A percentile compares a stretch with the other conserved stretches of the same genome.
These are phyloP conservation scores for Neophaeococcomyces mojaviensis DNA, from an alignment of 2,329 filamentous ascomycete genomes.

Conservation along the genomic window DNA sequence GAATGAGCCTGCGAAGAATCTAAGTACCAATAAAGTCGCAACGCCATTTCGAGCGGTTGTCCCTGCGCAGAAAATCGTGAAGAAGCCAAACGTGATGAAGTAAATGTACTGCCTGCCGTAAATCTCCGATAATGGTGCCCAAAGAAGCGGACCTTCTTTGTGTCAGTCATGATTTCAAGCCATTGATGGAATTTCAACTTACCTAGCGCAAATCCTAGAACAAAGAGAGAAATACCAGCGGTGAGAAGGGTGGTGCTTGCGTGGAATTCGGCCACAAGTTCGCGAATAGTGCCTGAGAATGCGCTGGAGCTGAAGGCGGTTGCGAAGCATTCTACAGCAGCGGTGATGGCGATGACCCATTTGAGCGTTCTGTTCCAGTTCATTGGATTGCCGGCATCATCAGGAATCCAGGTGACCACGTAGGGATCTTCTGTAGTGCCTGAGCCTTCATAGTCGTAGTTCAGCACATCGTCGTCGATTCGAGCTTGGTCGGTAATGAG, in stretches of 20 bases:
- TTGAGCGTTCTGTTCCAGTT: constrained; percentile 50
- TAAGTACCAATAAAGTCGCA: constrained; percentile 54
- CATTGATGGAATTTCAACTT: too few relatives aligned
- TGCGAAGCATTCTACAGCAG: constrained; percentile 59
- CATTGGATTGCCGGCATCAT: constrained; percentile 62
- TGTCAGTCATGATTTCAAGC: too few relatives aligned
- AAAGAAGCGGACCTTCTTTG: constrained; percentile 57
- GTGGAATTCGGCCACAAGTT: constrained; percentile 46
- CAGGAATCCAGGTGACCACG: constrained; percentile 58
- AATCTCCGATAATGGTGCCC: constrained; percentile 59
- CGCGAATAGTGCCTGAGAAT: constrained; percentile 39
- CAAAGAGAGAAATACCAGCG: constrained; percentile 58
- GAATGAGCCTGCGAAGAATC: constrained; percentile 59
- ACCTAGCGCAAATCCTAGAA: constrained; percentile 54
- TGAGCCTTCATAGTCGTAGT: constrained; percentile 49
- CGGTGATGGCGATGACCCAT: constrained; percentile 57
- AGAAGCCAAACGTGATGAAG: constrained; percentile 49
- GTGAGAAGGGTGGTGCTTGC: constrained; percentile 44
- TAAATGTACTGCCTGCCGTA: constrained; percentile 56
- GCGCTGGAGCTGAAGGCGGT: constrained; percentile 65
- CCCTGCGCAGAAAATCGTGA: constrained; percentile 56
- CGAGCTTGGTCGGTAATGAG: constrained; percentile 52
- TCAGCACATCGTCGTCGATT: constrained; percentile 50
- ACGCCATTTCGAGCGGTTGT: constrained; percentile 52
- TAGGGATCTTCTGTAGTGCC: constrained; percentile 63